Base-by-base conservation (phyloP, 495 filamentous ascomycete genomes). In the Podospora appendiculata region DNA sequence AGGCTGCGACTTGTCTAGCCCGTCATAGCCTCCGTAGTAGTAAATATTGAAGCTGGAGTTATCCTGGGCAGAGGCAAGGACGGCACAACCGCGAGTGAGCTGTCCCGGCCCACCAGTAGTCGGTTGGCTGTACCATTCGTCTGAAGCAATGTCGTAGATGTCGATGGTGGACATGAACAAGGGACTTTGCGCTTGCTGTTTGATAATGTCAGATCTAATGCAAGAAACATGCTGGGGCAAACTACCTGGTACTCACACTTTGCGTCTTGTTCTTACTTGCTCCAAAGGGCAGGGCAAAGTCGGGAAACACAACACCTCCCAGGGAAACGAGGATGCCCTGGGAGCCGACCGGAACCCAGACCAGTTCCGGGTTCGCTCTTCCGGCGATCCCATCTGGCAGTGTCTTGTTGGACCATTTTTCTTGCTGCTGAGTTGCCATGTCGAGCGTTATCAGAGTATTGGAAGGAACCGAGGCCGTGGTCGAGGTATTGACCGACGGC, bases 11-110 rank as follows among this genome's bases (percentile, higher is more conserved):
- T 56, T 33, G 10, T 72, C 42, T 13, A 80, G 44, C 0, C 81
- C 83, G 45, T 81, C 64, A 52, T 80, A 85, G 3, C 86, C 86
- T 16, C 86, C 86, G 55, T 90, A 90, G 53, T 84, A 84, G 60
- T 89, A 90, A 50, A 90, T 86, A 56, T 87, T 84, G 61, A 80
- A 79, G 12, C 79, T 82, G 6, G 79, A 83, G 4, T 58, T 62
- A 57, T 90, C 86, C 34, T 68, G 52, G 1, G 86, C 83, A 14
- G 75, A 65, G 0, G 80, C 85, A 34, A 84, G 70, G 1, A 86
- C 80, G 18, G 84, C 81, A 63, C 86, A 89, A 34, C 86, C 86
- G 54, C 79, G 70, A 2, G 84, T 76, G 12, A 76, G 60, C 51
- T 73, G 70, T 78, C 82, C 46, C 59, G 84, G 86, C 13, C 78